phyloP scores from a whole-genome alignment of 306 rosid genomes.

The cucumber (Cucumis sativus) region Cucumber_9930_V3 NC_026660.2:10080501-10081000 shows the following conservation, averaged over 20 bases:
- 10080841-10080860: too few species aligned
- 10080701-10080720: too few species aligned
- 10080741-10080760: too few species aligned
- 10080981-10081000: background rate
- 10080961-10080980: background rate
- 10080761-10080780: too few species aligned
- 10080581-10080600: background rate
- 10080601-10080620: background rate
- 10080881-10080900: background rate
- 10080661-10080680: too few species aligned
- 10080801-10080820: too few species aligned
- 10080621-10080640: background rate
- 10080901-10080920: background rate
- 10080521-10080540: conserved; percentile 31
- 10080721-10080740: too few species aligned
- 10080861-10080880: too few species aligned
- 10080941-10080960: background rate
- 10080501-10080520: conserved; percentile 60
- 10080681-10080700: too few species aligned
- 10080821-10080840: too few species aligned
- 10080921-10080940: background rate
- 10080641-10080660: too few species aligned
- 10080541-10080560: background rate
- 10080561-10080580: background rate
- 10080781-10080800: too few species aligned